Conservation (phyloP, 805 yeast species). For the Candida andamanensis region DNA sequence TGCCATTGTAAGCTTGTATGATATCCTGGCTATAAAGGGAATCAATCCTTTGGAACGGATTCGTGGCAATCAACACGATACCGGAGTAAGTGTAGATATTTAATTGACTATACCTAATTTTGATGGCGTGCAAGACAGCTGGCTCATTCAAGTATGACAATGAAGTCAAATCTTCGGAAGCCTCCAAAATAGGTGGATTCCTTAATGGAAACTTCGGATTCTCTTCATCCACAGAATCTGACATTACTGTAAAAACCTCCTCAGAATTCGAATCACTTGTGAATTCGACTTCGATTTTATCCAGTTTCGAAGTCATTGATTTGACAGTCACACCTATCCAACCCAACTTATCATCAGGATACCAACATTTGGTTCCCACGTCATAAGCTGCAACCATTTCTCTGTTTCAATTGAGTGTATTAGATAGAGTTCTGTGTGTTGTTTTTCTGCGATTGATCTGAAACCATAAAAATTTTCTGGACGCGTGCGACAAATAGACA, state of each 20-base stretch:
- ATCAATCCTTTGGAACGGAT: conserved; percentile 91
- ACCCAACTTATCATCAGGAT: conserved; percentile 66
- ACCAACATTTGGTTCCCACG: conserved; percentile 69
- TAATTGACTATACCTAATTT: conserved; percentile 80
- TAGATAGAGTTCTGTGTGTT: too few relatives aligned
- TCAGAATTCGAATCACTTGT: conserved; percentile 45
- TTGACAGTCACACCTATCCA: conserved; percentile 70
- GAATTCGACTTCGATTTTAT: conserved; percentile 47
- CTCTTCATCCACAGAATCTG: conserved; percentile 46
- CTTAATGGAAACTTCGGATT: conserved; percentile 63
- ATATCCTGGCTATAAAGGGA: conserved; percentile 87
- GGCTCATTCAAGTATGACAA: conserved; percentile 93
- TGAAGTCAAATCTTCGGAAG: conserved; percentile 91
- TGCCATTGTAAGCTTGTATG: conserved; percentile 91
- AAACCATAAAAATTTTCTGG: too few relatives aligned
- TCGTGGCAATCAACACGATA: conserved; percentile 91
- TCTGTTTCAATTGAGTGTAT: background rate
- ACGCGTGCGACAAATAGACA: too few relatives aligned
- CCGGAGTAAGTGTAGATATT: conserved; percentile 95
- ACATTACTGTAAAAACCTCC: conserved; percentile 42
- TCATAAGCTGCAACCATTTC: conserved; percentile 17
- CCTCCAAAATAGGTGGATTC: conserved; percentile 88
- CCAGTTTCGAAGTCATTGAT: conserved; percentile 27
- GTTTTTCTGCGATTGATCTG: too few relatives aligned
- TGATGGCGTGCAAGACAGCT: conserved; percentile 90